Base-by-base conservation (phyloP, 805 yeast species). In the Candida boleticola region DNA sequence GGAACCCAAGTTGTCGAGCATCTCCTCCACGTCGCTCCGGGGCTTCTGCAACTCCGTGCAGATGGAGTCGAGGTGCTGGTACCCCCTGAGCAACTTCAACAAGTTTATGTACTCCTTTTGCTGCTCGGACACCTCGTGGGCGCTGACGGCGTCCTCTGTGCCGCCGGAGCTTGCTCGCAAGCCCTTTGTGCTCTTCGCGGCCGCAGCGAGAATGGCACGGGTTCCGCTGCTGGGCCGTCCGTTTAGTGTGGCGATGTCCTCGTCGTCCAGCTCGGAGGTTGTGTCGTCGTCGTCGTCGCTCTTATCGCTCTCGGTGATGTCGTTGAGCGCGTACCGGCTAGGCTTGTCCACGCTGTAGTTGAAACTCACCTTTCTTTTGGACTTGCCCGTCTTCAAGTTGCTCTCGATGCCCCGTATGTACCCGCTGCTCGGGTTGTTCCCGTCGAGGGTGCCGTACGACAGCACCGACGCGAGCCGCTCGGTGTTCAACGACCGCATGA, bases 11-110 rank as follows among this genome's bases (percentile, higher is more conserved):
- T 54, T 54, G 25, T 55, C 64, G 20, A 71, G 51, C 55, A 80
- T 60, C 25, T 60, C 53, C 50, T 81, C 84, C 1, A 85, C 77
- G 22, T 82, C 83, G 17, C 57, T 58, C 36, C 79, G 66, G 7
- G 85, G 73, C 53, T 73, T 72, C 36, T 73, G 77, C 51, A 87
- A 64, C 44, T 80, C 84, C 0, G 92, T 86, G 53, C 92, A 83
- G 2, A 88, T 81, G 3, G 77, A 68, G 52, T 84, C 92, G 48
- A 82, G 69, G 47, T 74, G 76, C 39, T 77, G 82, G 19, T 72
- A 72, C 17, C 77, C 74, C 43, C 72, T 71, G 22, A 83, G 50
- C 11, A 78, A 60, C 45, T 71, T 72, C 2, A 77, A 46, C 36
- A 80, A 51, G 10, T 58, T 58, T 3, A 58, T 44, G 42, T 71